Percentiles rank a stretch among this genome's conserved stretches.
phyloP scores from a whole-genome alignment of 164 flowering plant genomes.

The Umbilicus rupestris region DNA sequence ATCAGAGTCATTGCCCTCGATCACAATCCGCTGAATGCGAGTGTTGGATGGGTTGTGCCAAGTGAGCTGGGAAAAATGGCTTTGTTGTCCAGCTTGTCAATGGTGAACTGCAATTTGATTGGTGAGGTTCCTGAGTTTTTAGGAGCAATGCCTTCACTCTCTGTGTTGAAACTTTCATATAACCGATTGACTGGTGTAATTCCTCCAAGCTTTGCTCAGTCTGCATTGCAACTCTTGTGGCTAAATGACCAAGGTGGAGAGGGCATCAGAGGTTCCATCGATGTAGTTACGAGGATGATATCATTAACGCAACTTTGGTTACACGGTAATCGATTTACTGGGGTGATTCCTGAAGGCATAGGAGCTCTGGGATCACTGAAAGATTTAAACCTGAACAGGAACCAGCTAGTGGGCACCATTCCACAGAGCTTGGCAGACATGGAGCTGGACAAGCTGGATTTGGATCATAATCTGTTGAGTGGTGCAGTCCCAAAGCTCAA shows the following conservation, averaged over 20 bases:
- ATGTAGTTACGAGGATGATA: conserved; percentile 37
- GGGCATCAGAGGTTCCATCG: conserved; percentile 48
- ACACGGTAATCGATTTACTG: conserved; percentile 59
- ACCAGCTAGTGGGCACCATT: conserved; percentile 46
- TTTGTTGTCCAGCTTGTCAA: conserved; percentile 40
- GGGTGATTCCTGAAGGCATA: conserved; percentile 44
- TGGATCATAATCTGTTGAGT: conserved; percentile 56
- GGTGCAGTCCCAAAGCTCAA: conserved; percentile 57
- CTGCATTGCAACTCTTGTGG: conserved; percentile 44
- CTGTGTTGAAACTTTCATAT: conserved; percentile 27
- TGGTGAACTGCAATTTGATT: conserved; percentile 38
- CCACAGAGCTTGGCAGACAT: conserved; percentile 43
- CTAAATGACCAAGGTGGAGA: conserved; percentile 45
- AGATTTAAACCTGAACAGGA: conserved; percentile 49
- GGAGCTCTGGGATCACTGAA: conserved; percentile 34
- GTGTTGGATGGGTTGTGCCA: conserved; percentile 52
- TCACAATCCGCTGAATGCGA: conserved; percentile 40
- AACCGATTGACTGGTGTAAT: conserved; percentile 41
- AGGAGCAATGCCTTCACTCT: conserved; percentile 43
- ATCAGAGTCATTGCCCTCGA: conserved; percentile 50
- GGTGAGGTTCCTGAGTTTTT: conserved; percentile 54
- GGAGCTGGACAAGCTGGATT: conserved; percentile 29
- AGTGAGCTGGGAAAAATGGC: conserved; percentile 25
- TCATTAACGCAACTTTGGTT: conserved; percentile 42
- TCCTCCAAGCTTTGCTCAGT: conserved; percentile 32